Evolutionary conservation across 495 filamentous ascomycete species (phyloP).

Genomic region (Parmelia sp.): DNA sequence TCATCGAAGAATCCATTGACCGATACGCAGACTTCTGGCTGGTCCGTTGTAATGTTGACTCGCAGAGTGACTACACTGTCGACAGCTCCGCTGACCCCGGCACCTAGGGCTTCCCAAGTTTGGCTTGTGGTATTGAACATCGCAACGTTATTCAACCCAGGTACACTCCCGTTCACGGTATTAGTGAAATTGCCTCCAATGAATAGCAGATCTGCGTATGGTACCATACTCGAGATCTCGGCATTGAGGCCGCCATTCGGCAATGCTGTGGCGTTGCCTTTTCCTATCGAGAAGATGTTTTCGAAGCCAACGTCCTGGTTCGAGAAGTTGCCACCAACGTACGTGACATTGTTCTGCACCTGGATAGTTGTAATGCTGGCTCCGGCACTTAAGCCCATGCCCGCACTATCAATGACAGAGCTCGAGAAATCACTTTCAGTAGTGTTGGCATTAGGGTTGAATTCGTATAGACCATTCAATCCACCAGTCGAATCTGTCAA

Average conservation of each 20-base stretch:
- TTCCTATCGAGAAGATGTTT: slow-evolving; percentile 71
- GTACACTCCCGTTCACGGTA: slow-evolving; percentile 52
- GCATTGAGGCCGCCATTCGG: slow-evolving; percentile 73
- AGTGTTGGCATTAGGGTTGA: slow-evolving; percentile 56
- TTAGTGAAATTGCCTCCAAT: slow-evolving; percentile 82
- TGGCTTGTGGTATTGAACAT: slow-evolving; percentile 63
- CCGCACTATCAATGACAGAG: slow-evolving; percentile 69
- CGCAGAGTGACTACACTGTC: slow-evolving; percentile 62
- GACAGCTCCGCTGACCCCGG: slow-evolving; percentile 79
- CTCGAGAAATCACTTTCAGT: slow-evolving; percentile 59
- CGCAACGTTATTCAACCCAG: slow-evolving; percentile 65
- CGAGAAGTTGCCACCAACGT: slow-evolving; percentile 81
- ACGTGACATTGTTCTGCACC: slow-evolving; percentile 54
- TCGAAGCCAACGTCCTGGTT: slow-evolving; percentile 42
- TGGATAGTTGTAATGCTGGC: slow-evolving; percentile 62
- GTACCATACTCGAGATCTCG: slow-evolving; percentile 63
- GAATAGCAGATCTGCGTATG: slow-evolving; percentile 60
- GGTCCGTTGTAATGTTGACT: slow-evolving; percentile 69
- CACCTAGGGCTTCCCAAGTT: slow-evolving; percentile 72
- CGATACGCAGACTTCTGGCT: slow-evolving; percentile 65
- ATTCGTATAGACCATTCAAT: slow-evolving; percentile 90
- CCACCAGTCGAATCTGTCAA: slow-evolving; percentile 61
- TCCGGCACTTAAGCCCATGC: slow-evolving; percentile 53
- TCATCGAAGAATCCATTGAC: slow-evolving; percentile 75
- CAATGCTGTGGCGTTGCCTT: slow-evolving; percentile 53